A percentile compares a stretch with the other conserved stretches of the same genome.
Evolutionary conservation across 495 filamentous ascomycete genomes (phyloP).

Genomic region (Elasticomyces elasticus): DNA sequence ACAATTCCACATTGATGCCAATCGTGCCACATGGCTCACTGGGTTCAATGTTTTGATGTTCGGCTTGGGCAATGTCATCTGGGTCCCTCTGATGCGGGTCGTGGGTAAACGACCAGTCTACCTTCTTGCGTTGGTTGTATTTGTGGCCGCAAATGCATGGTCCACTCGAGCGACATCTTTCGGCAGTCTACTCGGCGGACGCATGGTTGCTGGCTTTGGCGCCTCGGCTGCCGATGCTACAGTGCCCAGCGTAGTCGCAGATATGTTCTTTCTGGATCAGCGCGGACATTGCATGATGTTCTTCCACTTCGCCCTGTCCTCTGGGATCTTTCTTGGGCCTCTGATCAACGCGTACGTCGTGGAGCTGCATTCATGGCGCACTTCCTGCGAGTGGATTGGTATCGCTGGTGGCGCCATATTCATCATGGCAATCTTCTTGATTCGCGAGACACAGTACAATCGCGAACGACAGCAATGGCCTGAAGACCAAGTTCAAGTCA

Average conservation of each 20-base stretch:
- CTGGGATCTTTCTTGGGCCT: slow-evolving; percentile 18
- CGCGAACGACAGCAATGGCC: slow-evolving; percentile 7
- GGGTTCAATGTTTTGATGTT: slow-evolving; percentile 18
- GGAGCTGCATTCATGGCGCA: slow-evolving; percentile 15
- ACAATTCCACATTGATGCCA: slow-evolving; percentile 16
- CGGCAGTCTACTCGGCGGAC: slow-evolving; percentile 18
- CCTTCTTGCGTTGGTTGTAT: slow-evolving; percentile 10
- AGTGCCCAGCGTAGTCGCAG: slow-evolving; percentile 14
- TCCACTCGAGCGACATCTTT: slow-evolving; percentile 15
- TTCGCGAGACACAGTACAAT: slow-evolving; percentile 15
- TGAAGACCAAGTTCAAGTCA: slow-evolving; percentile 6
- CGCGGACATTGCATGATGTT: slow-evolving; percentile 22
- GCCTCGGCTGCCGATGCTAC: slow-evolving; percentile 15
- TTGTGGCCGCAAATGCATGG: slow-evolving; percentile 16
- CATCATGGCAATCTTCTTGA: slow-evolving; percentile 11
- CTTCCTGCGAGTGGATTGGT: slow-evolving; percentile 15
- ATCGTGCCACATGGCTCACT: slow-evolving; percentile 13
- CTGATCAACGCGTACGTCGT: slow-evolving; percentile 18
- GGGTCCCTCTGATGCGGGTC: slow-evolving; percentile 19
- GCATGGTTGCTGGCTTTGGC: slow-evolving; percentile 15
- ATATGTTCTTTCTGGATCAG: slow-evolving; percentile 22
- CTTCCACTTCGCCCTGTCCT: slow-evolving; percentile 15
- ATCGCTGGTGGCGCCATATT: slow-evolving; percentile 13
- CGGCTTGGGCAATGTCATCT: slow-evolving; percentile 19
- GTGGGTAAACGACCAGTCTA: slow-evolving; percentile 22